Conservation (phyloP, 345 rosid genomes). For the Eucalyptus erythrocorys region DNA sequence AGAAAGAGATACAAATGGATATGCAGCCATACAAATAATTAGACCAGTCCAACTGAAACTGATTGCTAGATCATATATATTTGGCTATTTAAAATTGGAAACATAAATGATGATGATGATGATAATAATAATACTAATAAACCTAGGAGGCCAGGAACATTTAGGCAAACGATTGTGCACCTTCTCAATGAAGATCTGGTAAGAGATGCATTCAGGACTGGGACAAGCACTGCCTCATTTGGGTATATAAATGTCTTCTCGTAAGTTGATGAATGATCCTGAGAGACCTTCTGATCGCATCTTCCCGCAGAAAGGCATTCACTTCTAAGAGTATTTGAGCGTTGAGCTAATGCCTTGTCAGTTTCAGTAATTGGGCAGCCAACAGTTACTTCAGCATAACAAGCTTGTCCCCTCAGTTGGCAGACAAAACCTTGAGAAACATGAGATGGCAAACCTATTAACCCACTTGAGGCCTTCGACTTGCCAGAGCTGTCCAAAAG, state of each 20-base stretch:
- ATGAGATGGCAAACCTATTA: constrained; percentile 55
- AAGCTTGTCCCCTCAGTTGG: constrained; percentile 52
- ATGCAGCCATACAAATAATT: neutral
- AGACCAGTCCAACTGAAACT: neutral
- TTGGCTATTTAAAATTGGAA: neutral
- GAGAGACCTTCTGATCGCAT: constrained; percentile 40
- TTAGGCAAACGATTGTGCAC: constrained; percentile 14
- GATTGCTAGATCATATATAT: neutral
- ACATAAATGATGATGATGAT: too few relatives aligned
- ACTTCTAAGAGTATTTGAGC: constrained; percentile 32
- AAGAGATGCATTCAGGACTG: constrained; percentile 69
- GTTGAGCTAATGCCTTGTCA: constrained; percentile 28
- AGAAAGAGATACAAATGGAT: neutral
- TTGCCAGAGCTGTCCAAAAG: constrained; percentile 29
- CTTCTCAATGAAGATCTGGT: constrained; percentile 88
- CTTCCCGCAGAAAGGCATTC: constrained; percentile 51
- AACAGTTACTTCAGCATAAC: constrained; percentile 77
- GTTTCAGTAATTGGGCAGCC: constrained; percentile 50
- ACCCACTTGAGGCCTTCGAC: constrained; percentile 43
- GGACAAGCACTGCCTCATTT: constrained; percentile 85
- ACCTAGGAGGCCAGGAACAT: neutral
- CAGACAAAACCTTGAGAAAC: constrained; percentile 50
- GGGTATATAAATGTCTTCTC: constrained; percentile 83
- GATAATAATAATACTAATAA: neutral
- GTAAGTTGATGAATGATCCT: constrained; percentile 17